These are phyloP conservation scores for Solanum megistacrolobum DNA, from an alignment of 257 asterid species.

Conservation along the genomic window DNA sequence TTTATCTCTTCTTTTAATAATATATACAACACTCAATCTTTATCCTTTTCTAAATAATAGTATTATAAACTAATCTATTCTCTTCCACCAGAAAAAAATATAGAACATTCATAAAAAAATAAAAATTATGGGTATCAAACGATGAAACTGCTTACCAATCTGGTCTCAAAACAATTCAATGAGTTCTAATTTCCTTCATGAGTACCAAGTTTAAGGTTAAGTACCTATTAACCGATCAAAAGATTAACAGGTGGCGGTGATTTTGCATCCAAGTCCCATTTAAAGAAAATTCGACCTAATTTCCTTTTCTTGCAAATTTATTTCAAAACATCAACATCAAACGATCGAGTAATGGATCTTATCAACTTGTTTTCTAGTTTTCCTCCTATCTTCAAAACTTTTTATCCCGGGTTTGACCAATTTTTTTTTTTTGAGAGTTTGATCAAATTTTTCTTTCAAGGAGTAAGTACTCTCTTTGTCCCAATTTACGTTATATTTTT, in stretches of 20 bases:
- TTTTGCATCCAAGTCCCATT: neutral
- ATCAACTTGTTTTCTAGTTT: neutral
- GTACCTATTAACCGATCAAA: neutral
- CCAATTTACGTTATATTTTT: fast-evolving
- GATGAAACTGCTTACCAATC: neutral
- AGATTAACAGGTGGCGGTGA: neutral
- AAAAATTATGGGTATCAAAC: neutral
- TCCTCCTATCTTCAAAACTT: neutral
- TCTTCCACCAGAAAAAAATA: no score
- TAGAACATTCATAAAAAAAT: no score
- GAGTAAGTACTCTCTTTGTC: no score
- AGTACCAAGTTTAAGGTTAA: neutral
- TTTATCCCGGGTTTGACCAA: neutral
- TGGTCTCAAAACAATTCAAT: neutral
- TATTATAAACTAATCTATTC: no score
- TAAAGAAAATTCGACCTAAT: neutral
- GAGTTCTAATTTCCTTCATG: neutral
- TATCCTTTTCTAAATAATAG: no score
- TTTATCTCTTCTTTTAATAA: no score
- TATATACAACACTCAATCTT: no score
- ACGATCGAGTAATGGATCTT: neutral
- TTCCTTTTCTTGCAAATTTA: neutral
- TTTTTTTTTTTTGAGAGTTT: neutral
- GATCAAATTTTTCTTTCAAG: neutral
- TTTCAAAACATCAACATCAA: neutral